Percentiles rank a stretch among this genome's conserved stretches.
phyloP scores from a whole-genome alignment of 148 eudicot genomes.

The Nyssa sinensis region DNA sequence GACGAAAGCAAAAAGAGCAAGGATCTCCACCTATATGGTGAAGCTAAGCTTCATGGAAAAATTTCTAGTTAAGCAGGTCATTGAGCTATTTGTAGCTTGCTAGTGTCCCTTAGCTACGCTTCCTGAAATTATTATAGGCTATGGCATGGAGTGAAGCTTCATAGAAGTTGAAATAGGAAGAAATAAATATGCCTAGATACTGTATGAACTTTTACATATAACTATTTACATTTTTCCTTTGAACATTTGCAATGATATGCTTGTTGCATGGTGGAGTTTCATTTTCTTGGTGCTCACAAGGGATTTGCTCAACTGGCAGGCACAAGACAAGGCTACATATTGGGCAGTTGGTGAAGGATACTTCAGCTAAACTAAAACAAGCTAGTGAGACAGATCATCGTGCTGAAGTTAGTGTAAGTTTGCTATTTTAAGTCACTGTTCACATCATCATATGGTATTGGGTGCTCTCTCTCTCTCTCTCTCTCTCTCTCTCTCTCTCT shows the following conservation, averaged over 20 bases:
- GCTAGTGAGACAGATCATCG: slow-evolving; percentile 34
- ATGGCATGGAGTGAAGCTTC: neutral
- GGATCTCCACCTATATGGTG: neutral
- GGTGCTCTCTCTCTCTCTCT: neutral
- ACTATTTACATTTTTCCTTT: neutral
- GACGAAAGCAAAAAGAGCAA: too few relatives aligned
- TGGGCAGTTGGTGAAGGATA: slow-evolving; percentile 37
- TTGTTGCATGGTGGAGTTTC: neutral
- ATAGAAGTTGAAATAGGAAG: neutral
- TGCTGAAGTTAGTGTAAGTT: slow-evolving; percentile 31
- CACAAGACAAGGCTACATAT: slow-evolving; percentile 35
- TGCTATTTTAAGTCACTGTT: neutral
- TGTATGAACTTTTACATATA: neutral
- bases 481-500: slow-evolving; percentile 3
- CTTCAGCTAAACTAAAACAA: slow-evolving; percentile 38
- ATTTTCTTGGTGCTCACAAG: neutral
- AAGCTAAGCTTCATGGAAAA: neutral
- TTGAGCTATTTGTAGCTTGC: neutral
- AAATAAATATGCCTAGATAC: neutral
- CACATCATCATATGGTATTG: neutral
- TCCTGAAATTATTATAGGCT: neutral
- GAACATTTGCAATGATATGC: neutral
- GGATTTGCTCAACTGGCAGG: slow-evolving; percentile 20
- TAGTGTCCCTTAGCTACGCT: neutral
- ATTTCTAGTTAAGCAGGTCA: neutral